Evolutionary conservation across 2,329 filamentous ascomycete species (phyloP), one percentile per base, ranked within the genome.

Genomic region (Ceratocystis harringtonii): DNA sequence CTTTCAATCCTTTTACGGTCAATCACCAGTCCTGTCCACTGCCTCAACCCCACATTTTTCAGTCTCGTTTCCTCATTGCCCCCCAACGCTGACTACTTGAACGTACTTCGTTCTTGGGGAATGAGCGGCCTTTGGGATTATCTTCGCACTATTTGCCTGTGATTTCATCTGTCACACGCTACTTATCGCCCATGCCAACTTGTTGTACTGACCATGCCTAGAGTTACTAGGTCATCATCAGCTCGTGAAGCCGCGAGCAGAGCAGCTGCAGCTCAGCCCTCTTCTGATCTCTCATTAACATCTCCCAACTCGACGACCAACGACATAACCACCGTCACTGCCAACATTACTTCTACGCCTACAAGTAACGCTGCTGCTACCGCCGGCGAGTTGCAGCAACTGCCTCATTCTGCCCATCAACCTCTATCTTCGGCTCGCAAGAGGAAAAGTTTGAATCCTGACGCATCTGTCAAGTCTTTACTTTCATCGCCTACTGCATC

Each of bases 171-270:
- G 57, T 62, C 45, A 60, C 30, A 65, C 44, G 44, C 64, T 60
- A 30, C 61, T n/a, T 17, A 45, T 48, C 30, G 25, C 28, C 19
- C 43, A 41, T 62, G 43, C 43, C 58, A 17, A 45, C 58, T 43
- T 22, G 58, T 41, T 25, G 41, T 62, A 62, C 65, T 67, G 65
- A 67, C 65, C 60, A 67, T 67, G 66, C 80, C 86, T 84, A 96
- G 92, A 89, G 86, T 94, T 73, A 96, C 92, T 81, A 90, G 92
- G 81, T 94, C 92, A 73, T 88, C 92, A 77, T 88, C 92, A 77
- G 88, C 92, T 80, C 91, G 91, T 81, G 86, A 90, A 84, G 89
- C 89, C 79, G 88, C 89, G 74, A 84, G 76, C 74, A 79, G 79
- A 73, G 77, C 78, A 77, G 78, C 77, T 71, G 77, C 78, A 72